Evolutionary conservation across 805 yeast species (phyloP).

Genomic region (Kregervanrija fluxuum): DNA sequence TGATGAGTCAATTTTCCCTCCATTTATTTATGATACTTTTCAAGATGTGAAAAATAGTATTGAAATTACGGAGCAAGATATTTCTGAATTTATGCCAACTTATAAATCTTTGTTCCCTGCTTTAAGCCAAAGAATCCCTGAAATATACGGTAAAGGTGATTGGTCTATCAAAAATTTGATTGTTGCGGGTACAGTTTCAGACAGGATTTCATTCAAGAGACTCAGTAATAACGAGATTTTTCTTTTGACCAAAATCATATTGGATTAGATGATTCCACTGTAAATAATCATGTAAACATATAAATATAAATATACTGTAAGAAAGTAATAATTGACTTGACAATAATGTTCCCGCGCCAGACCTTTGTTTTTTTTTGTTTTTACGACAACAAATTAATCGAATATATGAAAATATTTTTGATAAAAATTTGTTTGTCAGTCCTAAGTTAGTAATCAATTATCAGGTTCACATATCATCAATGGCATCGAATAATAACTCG

Average conservation of each 20-base stretch:
- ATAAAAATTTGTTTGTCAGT: no score
- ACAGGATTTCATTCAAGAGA: conserved; percentile 23
- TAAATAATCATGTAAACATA: no score
- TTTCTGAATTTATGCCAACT: conserved; percentile 43
- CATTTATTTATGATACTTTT: conserved; percentile 35
- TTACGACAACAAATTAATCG: no score
- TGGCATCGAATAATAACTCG: no score
- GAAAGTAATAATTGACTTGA: no score
- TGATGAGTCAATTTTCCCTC: conserved; percentile 37
- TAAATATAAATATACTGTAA: no score
- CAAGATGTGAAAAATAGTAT: conserved; percentile 26
- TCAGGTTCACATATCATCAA: conserved; percentile 1
- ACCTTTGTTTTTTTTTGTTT: no score
- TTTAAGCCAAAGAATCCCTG: conserved; percentile 41
- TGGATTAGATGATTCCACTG: no score
- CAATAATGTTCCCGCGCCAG: no score
- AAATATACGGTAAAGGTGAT: conserved; percentile 40
- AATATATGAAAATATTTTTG: no score
- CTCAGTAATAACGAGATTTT: conserved; percentile 21
- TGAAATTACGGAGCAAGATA: conserved; percentile 42
- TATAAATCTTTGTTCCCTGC: conserved; percentile 38
- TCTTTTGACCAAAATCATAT: background rate
- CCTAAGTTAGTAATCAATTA: no score
- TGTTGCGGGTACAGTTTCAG: conserved; percentile 31
- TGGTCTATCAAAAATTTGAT: conserved; percentile 44